Conservation (phyloP, 75 land plant genomes). For the Chamaecyparis obtusa region DNA sequence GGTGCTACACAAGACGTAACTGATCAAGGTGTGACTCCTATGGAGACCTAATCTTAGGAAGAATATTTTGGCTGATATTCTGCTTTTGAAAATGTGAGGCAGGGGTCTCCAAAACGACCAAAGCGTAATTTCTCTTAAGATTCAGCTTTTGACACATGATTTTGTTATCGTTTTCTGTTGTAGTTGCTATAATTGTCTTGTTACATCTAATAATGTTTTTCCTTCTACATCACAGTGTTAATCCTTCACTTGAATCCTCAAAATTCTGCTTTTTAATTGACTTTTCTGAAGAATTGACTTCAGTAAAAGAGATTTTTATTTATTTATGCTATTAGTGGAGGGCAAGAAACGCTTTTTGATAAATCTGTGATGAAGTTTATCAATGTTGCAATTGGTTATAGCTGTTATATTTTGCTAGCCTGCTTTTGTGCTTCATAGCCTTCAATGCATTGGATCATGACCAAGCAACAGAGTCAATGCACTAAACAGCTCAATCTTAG, state of each 20-base stretch:
- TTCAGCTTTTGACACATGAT: background rate
- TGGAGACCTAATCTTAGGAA: slow-evolving; percentile 23
- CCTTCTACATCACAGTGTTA: background rate
- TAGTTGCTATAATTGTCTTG: background rate
- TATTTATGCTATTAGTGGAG: background rate
- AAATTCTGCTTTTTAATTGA: background rate
- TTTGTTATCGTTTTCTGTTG: background rate
- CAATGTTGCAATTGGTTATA: background rate
- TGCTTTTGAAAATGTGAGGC: background rate
- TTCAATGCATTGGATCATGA: background rate
- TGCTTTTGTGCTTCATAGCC: background rate
- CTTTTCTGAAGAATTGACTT: background rate
- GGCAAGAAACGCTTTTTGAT: background rate
- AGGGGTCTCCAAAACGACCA: background rate
- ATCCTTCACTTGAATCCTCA: background rate
- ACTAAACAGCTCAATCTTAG: background rate
- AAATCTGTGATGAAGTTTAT: background rate
- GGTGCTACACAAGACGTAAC: slow-evolving; percentile 27
- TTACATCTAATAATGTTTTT: background rate
- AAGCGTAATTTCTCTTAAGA: background rate
- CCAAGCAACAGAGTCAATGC: background rate
- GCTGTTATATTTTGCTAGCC: too few relatives aligned
- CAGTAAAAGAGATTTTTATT: background rate
- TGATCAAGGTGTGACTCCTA: slow-evolving; percentile 25
- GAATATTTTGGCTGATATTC: slow-evolving; percentile 1